phyloP scores from a whole-genome alignment of 2,329 filamentous ascomycete species.

The Blumeria hordei region DNA sequence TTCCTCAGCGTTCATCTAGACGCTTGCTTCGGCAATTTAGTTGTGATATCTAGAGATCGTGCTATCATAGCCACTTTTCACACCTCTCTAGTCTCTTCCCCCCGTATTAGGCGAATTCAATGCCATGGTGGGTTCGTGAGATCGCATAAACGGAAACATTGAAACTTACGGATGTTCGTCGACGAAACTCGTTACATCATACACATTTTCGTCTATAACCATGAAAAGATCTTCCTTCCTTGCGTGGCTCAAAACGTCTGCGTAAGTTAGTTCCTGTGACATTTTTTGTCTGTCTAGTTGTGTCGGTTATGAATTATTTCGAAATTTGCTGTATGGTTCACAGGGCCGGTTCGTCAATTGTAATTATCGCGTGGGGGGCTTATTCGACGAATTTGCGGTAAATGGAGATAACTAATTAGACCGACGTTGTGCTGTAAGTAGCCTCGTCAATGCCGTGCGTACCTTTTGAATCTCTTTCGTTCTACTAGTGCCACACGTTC shows the following conservation, averaged over 20 bases:
- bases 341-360: too few relatives aligned
- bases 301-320: too few relatives aligned
- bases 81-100: background rate
- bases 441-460: too few relatives aligned
- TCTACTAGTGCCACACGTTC: too few relatives aligned
- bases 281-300: background rate
- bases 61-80: background rate
- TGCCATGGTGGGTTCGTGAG: background rate
- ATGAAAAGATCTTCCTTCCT: constrained; percentile 85
- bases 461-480: too few relatives aligned
- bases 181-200: constrained; percentile 69
- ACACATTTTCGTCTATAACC: constrained; percentile 91
- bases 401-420: too few relatives aligned
- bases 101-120: background rate
- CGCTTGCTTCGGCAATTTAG: background rate
- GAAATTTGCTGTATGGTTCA: too few relatives aligned
- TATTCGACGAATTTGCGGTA: too few relatives aligned
- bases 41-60: background rate
- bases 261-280: constrained; percentile 40
- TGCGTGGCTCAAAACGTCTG: constrained; percentile 66
- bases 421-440: too few relatives aligned
- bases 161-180: constrained; percentile 75
- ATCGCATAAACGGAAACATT: background rate
- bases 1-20: background rate
- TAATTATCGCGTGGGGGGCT: too few relatives aligned